Conservation (phyloP, 768 basidiomycete species). For the Podaxis mareebaensis region DNA sequence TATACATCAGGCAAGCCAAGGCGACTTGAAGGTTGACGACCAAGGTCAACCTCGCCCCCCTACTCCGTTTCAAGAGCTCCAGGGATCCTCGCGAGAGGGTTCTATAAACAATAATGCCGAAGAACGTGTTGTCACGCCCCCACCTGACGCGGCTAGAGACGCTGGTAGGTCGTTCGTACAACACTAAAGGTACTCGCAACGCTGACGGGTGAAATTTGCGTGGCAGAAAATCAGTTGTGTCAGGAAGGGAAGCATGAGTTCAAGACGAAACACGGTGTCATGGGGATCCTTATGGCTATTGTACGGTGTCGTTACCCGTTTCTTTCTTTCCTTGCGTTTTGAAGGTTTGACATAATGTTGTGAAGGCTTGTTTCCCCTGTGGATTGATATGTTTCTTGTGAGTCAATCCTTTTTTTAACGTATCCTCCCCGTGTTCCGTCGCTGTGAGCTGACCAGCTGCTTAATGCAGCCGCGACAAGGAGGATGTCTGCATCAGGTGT, state of each 20-base stretch:
- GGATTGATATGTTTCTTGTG: constrained; percentile 12
- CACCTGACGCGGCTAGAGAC: not conserved
- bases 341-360: not conserved
- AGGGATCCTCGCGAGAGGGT: constrained; percentile 4
- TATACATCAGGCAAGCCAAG: not conserved
- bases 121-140: not conserved
- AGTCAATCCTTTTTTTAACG: not conserved
- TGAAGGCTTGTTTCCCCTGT: constrained; percentile 9
- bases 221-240: not conserved
- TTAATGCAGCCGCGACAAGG: constrained; percentile 6
- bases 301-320: not conserved
- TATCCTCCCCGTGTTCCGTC: not conserved
- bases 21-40: not conserved
- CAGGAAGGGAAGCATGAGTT: constrained; percentile 11
- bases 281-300: constrained; percentile 12
- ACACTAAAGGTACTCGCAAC: not conserved
- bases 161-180: not conserved
- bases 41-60: constrained; percentile 1
- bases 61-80: not conserved
- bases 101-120: not conserved
- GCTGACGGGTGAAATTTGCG: not conserved
- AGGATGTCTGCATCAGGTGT: constrained; percentile 9
- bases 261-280: constrained; percentile 8
- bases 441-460: not conserved
- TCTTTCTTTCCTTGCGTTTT: not conserved